Conservation (phyloP, 2,329 filamentous ascomycete genomes). For the Sporothrix humicola region DNA sequence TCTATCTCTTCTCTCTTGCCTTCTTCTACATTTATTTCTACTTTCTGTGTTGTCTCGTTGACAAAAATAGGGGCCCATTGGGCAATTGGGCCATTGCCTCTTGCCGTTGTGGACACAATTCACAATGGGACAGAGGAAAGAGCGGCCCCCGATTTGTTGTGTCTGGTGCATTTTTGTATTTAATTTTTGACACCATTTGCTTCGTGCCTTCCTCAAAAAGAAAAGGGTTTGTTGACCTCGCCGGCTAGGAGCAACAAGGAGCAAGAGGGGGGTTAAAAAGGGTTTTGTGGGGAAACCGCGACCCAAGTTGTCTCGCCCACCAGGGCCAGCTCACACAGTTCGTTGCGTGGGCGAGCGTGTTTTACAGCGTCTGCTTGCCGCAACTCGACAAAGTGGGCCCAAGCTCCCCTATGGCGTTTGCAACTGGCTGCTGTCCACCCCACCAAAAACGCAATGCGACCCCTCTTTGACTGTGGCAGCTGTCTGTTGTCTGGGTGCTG, state of each 20-base stretch:
- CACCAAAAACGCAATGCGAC: slow-evolving; percentile 18
- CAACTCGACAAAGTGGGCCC: slow-evolving; percentile 2
- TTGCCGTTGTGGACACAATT: slow-evolving; percentile 28
- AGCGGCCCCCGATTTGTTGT: neutral
- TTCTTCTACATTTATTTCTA: slow-evolving; percentile 7
- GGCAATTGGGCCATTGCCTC: slow-evolving; percentile 2
- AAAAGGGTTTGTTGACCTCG: slow-evolving; percentile 21
- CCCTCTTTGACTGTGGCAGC: slow-evolving; percentile 6
- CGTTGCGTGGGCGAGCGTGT: neutral
- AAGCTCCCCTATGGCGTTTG: slow-evolving; percentile 2
- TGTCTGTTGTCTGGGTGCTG: neutral
- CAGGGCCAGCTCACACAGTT: neutral
- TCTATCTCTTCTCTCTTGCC: slow-evolving; percentile 12
- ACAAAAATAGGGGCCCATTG: neutral
- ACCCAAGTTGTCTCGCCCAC: neutral
- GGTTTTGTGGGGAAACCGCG: slow-evolving; percentile 25
- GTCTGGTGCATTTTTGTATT: slow-evolving; percentile 18
- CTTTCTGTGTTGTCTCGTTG: too few relatives aligned
- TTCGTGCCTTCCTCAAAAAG: slow-evolving; percentile 28
- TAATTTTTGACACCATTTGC: slow-evolving; percentile 17
- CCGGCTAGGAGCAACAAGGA: neutral
- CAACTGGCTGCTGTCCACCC: neutral
- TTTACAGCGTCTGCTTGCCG: slow-evolving; percentile 6
- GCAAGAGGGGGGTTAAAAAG: slow-evolving; percentile 1
- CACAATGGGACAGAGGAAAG: neutral